These are phyloP conservation scores for Mycena sanguinolenta DNA, from an alignment of 768 basidiomycete genomes.

Conservation along the genomic window DNA sequence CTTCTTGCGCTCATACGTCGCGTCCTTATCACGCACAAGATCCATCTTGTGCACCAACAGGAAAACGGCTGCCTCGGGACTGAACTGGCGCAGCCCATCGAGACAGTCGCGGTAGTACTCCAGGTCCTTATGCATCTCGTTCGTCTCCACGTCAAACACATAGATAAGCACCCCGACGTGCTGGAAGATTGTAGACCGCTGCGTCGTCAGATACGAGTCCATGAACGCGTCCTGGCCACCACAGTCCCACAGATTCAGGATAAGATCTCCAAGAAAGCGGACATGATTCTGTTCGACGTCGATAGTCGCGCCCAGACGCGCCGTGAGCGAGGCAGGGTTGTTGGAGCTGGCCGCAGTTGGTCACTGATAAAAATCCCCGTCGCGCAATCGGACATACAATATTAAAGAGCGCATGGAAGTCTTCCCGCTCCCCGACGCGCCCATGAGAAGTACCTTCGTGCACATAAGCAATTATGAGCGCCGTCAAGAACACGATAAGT, in stretches of 20 bases:
- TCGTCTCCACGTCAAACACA: slow-evolving; percentile 95
- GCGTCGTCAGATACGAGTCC: slow-evolving; percentile 94
- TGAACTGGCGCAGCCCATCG: slow-evolving; percentile 81
- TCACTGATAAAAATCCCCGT: neutral
- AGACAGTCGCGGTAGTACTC: slow-evolving; percentile 95
- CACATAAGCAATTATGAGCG: slow-evolving; percentile 10
- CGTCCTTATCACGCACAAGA: slow-evolving; percentile 74
- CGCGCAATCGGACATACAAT: slow-evolving; percentile 73
- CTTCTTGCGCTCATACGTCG: slow-evolving; percentile 77
- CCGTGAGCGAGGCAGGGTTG: slow-evolving; percentile 92
- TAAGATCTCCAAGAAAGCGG: slow-evolving; percentile 95
- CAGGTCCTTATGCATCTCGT: slow-evolving; percentile 87
- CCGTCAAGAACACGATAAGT: neutral
- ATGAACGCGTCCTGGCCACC: slow-evolving; percentile 99
- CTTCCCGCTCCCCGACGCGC: slow-evolving; percentile 93
- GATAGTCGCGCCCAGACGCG: slow-evolving; percentile 94
- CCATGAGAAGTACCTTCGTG: slow-evolving; percentile 94
- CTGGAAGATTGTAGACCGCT: slow-evolving; percentile 94
- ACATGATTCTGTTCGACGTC: slow-evolving; percentile 99
- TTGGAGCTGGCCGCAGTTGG: slow-evolving; percentile 75
- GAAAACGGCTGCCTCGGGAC: slow-evolving; percentile 88
- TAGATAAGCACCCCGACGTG: slow-evolving; percentile 98
- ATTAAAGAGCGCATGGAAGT: slow-evolving; percentile 99
- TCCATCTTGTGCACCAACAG: slow-evolving; percentile 99
- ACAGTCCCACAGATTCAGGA: slow-evolving; percentile 98